Base-by-base conservation (phyloP, 1,284 basidiomycete species). In the Cryptococcus sp. region DNA sequence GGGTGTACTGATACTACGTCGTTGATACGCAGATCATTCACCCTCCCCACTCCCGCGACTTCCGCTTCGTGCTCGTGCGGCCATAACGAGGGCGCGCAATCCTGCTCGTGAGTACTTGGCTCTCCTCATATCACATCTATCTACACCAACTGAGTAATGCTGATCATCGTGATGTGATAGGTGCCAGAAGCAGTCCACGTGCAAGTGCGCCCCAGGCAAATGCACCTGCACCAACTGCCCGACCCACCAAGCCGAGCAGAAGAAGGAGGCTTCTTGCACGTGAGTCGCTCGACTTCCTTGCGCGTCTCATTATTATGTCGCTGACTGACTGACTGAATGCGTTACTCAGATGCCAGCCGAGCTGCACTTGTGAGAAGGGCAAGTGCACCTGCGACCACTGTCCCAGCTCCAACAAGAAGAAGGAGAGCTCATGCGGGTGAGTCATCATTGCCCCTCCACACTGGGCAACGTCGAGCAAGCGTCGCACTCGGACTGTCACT, bases 151-250 rank as follows among this genome's bases (percentile, higher is more conserved):
- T 17, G 64, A 59, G 27, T 16, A 44, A 16, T 67, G 65, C 61
- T 56, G 52, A 20, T 67, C 63, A 56, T 53, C 23, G n/a, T 56
- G 60, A 53, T 67, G 59, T 67, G 59, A 64, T 38, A 47, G 51
- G 13, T 35, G 22, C 42, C n/a, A 45, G 42, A 45, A 45, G 42
- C n/a, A 15, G 42, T 8, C 8, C 42, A 10, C 7, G 42, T n/a
- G n/a, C 42, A 45, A 45, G 42, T 45, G 42, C 42, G 53, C 62
- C 17, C 69, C 69, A n/a, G 66, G 66, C 19, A 13, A 67, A 53
- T 71, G 69, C 59, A 53, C 56, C 45, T 71, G 67, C 41, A 59
- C 42, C 31, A 55, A 53, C 53, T 68, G 66, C 55, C 64, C 64
- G 17, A 49, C 60, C 27, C 57, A 65, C 52, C 13, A 42, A 49